These are phyloP conservation scores for Chaetoceros muelleri DNA, from an alignment of 108 stramenopile species.

Conservation along the genomic window DNA sequence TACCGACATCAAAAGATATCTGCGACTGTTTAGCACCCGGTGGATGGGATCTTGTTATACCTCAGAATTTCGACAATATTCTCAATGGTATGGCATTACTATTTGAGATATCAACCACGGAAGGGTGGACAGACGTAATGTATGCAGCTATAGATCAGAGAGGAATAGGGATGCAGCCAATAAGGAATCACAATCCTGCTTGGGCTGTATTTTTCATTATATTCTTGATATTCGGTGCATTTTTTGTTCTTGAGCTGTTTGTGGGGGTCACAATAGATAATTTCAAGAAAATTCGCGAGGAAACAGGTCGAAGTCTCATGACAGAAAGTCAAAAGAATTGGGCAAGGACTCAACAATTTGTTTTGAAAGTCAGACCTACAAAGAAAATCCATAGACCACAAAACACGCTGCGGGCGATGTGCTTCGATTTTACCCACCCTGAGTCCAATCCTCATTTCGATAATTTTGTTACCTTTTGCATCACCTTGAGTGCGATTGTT, in stretches of 20 bases:
- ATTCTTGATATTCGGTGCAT: constrained; percentile 47
- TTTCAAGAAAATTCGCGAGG: constrained; percentile 40
- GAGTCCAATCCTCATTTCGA: constrained; percentile 29
- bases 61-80: constrained; percentile 51
- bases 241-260: constrained; percentile 66
- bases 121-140: constrained; percentile 46
- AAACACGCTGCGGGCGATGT: constrained; percentile 10
- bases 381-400: constrained; percentile 13
- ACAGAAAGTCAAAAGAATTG: constrained; percentile 42
- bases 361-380: constrained; percentile 31
- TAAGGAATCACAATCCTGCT: constrained; percentile 11
- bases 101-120: constrained; percentile 57
- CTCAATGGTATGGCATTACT: constrained; percentile 25
- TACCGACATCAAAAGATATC: constrained; percentile 21
- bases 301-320: constrained; percentile 24
- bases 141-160: constrained; percentile 39
- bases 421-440: constrained; percentile 32
- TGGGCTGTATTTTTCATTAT: constrained; percentile 39
- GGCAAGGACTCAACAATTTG: constrained; percentile 46
- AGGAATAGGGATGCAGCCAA: constrained; percentile 37
- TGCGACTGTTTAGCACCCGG: constrained; percentile 24
- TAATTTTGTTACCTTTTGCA: constrained; percentile 29
- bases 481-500: constrained; percentile 28
- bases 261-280: constrained; percentile 64
- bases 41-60: constrained; percentile 15